Conservation (phyloP, 1,284 basidiomycete genomes). For the Sporisorium exsertum region DNA sequence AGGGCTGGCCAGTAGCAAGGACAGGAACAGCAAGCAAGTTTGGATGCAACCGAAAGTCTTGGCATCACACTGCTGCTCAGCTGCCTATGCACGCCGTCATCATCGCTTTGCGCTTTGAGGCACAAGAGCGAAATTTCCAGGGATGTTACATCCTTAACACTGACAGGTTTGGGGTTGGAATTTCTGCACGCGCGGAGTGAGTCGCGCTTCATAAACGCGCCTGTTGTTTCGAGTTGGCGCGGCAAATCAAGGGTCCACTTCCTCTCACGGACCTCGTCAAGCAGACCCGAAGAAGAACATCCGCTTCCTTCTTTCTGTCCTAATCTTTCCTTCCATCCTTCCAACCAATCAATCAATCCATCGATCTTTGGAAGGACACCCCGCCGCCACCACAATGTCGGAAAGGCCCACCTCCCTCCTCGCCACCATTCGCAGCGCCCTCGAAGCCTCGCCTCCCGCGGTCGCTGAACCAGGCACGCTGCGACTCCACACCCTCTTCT, state of each 20-base stretch:
- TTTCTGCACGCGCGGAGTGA: neutral
- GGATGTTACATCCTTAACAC: neutral
- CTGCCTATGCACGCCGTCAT: neutral
- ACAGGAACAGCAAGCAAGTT: neutral
- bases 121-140: neutral
- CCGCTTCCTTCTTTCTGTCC: neutral
- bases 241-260: neutral
- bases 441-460: slow-evolving; percentile 30
- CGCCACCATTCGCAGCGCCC: slow-evolving; percentile 24
- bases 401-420: slow-evolving; percentile 24
- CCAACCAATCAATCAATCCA: neutral
- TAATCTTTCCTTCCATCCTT: neutral
- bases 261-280: no score
- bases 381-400: slow-evolving; percentile 1
- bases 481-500: slow-evolving; percentile 57
- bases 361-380: neutral
- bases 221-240: neutral
- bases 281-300: no score
- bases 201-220: neutral
- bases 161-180: neutral
- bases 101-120: no score
- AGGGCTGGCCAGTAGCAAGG: neutral
- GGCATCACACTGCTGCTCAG: neutral
- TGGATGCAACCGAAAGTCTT: slow-evolving; percentile 8
- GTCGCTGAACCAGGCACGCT: slow-evolving; percentile 36